Percentiles rank a stretch among this genome's conserved stretches.
Conservation (phyloP, 2,329 filamentous ascomycete genomes). For the Coleophoma eucalyptorum region DNA sequence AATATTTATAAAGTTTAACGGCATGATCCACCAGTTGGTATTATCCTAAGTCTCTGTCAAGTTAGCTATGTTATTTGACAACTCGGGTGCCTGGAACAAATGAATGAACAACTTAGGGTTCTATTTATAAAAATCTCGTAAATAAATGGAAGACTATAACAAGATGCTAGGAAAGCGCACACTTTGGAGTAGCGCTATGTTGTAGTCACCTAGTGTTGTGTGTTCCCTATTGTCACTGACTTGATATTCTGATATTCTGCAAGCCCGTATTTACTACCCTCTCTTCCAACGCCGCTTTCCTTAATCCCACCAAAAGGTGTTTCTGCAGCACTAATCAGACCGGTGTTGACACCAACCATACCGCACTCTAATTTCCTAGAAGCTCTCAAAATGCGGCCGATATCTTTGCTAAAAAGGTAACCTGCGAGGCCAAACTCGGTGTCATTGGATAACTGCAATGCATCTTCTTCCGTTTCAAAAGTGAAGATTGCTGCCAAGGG, state of each 20-base stretch:
- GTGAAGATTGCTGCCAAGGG: background rate
- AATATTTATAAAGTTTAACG: no score
- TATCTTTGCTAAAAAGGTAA: background rate
- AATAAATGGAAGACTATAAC: no score
- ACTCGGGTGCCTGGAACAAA: no score
- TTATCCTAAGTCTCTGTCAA: no score
- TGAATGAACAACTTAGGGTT: no score
- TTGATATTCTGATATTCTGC: constrained; percentile 75
- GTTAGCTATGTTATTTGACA: no score
- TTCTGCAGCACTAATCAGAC: constrained; percentile 52
- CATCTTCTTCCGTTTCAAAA: background rate
- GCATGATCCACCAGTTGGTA: no score
- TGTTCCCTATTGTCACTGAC: no score
- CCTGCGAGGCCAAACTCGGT: background rate
- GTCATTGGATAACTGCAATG: background rate
- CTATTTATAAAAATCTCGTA: no score
- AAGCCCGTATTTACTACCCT: constrained; percentile 74
- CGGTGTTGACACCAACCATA: constrained; percentile 61
- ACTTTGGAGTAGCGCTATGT: no score
- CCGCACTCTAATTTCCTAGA: constrained; percentile 35
- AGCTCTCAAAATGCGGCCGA: background rate
- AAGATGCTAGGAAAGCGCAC: no score
- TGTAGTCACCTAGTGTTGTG: no score
- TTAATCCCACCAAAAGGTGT: constrained; percentile 79
- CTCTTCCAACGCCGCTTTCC: constrained; percentile 75